Evolutionary conservation across 345 rosid species (phyloP), one percentile per base, ranked within the genome.

Genomic region (Zanthoxylum bungeanum): DNA sequence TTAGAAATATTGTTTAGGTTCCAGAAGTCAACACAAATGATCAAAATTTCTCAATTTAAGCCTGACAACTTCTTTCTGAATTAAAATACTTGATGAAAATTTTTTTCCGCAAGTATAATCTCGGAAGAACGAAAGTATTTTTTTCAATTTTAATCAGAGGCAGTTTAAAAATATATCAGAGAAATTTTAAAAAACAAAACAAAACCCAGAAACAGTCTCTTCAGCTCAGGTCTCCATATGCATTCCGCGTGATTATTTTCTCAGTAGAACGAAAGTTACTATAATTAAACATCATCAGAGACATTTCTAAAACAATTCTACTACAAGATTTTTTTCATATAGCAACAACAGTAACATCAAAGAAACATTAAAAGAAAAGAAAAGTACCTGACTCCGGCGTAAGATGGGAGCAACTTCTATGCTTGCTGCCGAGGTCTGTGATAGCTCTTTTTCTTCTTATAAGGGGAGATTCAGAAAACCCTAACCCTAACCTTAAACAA

Each of bases 161-260:
- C 75, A n/a, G 7, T 9, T 4, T 2, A 56, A 16, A 49, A 4
- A 11, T 27, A 16, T 14, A 7, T 12, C 49, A 12, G 19, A 27
- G 5, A 56, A 19, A 0, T n/a, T n/a, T n/a, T 4, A 0, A 44
- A 61, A n/a, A n/a, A n/a, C n/a, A n/a, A 57, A 31, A 75, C 10
- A 70, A 19, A 49, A 0, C 4, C 3, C 37, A 36, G 3, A 44
- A 59, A 37, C 59, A 19, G 76, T 78, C 85, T 73, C 84, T 77
- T 84, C 90, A 86, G 88, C 74, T 86, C 86, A 86, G 88, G 85
- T 86, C 84, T 84, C 85, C 85, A 80, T 72, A 69, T 37, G 50
- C 27, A 1, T 50, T 80, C 78, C 85, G 72, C 88, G 77, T 49
- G 27, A 64, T 44, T 24, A 5, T 53, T 7, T 51, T 75, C 77